These are phyloP conservation scores for Cladosporium sp. DNA, from an alignment of 2,329 filamentous ascomycete species.

Conservation along the genomic window DNA sequence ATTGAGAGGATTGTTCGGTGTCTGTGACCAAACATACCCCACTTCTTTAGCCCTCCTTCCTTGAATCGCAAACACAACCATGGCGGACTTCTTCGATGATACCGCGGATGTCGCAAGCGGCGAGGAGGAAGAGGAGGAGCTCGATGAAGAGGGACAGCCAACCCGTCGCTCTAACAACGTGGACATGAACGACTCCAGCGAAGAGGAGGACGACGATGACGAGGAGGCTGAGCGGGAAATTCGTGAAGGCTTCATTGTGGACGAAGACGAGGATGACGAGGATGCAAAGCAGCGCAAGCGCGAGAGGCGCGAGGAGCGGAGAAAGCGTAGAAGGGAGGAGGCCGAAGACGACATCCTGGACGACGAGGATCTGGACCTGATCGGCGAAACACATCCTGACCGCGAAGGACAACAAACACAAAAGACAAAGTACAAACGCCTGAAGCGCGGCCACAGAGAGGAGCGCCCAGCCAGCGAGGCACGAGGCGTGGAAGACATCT, in stretches of 20 bases:
- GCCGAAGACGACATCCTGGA: slow-evolving; percentile 82
- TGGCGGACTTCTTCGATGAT: slow-evolving; percentile 56
- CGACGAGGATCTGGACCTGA: slow-evolving; percentile 92
- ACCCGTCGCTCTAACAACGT: slow-evolving; percentile 35
- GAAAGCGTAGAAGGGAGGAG: slow-evolving; percentile 70
- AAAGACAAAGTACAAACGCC: slow-evolving; percentile 88
- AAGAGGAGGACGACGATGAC: slow-evolving; percentile 81
- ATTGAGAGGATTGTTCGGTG: background rate
- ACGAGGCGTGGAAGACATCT: slow-evolving; percentile 83
- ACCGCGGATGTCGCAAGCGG: slow-evolving; percentile 79
- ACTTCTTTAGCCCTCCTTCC: background rate
- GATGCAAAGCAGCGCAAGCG: slow-evolving; percentile 59
- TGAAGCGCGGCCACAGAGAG: slow-evolving; percentile 85
- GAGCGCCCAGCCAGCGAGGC: slow-evolving; percentile 59
- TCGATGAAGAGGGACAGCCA: slow-evolving; percentile 59
- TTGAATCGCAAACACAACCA: background rate
- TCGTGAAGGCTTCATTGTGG: slow-evolving; percentile 87
- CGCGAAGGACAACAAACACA: slow-evolving; percentile 62
- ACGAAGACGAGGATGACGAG: slow-evolving; percentile 75
- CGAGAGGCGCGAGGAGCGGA: slow-evolving; percentile 63
- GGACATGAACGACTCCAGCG: slow-evolving; percentile 75
- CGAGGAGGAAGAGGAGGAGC: slow-evolving; percentile 75
- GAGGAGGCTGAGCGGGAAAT: slow-evolving; percentile 80
- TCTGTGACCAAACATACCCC: background rate
- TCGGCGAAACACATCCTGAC: slow-evolving; percentile 75